These are phyloP conservation scores for Iberis pinnata DNA, from an alignment of 345 rosid species.

Conservation along the genomic window DNA sequence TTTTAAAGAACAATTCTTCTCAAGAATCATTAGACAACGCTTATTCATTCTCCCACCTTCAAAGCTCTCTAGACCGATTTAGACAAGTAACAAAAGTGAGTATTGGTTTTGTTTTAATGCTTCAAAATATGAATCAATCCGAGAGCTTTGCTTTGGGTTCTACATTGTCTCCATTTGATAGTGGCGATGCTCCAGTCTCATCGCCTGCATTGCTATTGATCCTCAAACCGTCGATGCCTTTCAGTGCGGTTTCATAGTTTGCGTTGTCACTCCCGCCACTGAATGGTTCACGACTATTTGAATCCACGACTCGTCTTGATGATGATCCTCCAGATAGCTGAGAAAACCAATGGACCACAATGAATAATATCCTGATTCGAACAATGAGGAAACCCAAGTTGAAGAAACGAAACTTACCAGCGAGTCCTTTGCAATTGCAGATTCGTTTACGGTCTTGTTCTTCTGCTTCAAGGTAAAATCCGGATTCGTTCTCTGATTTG, in stretches of 20 bases:
- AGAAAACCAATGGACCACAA: not conserved
- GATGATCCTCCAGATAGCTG: slow-evolving; percentile 68
- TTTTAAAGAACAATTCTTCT: not conserved
- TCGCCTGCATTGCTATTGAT: slow-evolving; percentile 36
- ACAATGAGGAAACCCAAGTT: not conserved
- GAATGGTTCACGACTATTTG: slow-evolving; percentile 53
- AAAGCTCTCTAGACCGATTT: slow-evolving; percentile 10
- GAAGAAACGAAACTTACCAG: slow-evolving; percentile 5
- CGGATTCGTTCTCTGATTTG: slow-evolving; percentile 50
- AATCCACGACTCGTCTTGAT: slow-evolving; percentile 51
- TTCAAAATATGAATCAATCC: slow-evolving; percentile 2
- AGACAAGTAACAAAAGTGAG: slow-evolving; percentile 12
- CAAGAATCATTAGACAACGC: slow-evolving; percentile 21
- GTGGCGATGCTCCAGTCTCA: slow-evolving; percentile 16
- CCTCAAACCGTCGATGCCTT: slow-evolving; percentile 54
- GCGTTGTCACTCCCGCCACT: slow-evolving; percentile 36
- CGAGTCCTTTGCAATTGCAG: slow-evolving; percentile 31
- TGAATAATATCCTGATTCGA: not conserved
- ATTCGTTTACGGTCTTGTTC: slow-evolving; percentile 56
- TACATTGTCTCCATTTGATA: slow-evolving; percentile 19
- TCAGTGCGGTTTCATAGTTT: slow-evolving; percentile 50
- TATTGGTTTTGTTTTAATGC: not conserved
- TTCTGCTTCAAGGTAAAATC: slow-evolving; percentile 63
- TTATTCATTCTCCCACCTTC: not conserved
- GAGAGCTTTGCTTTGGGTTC: slow-evolving; percentile 24